phyloP scores from a whole-genome alignment of 2,329 filamentous ascomycete genomes.

The Fonsecaea monophora region DNA sequence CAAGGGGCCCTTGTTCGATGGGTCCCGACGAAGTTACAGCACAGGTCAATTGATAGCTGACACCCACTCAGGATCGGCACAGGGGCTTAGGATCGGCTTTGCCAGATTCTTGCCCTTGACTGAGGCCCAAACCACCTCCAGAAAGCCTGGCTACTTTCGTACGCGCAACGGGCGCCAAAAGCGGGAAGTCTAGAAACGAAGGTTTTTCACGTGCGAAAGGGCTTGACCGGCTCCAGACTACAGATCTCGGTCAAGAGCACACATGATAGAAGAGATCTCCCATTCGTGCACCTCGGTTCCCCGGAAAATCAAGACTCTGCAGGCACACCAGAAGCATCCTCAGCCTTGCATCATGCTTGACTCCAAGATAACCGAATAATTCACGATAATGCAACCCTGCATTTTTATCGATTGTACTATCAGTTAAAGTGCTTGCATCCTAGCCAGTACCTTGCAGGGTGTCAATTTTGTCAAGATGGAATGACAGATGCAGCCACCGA shows the following conservation, averaged over 20 bases:
- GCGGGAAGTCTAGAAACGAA: constrained; percentile 27
- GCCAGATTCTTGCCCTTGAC: constrained; percentile 15
- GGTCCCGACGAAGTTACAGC: constrained; percentile 15
- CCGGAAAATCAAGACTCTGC: not conserved
- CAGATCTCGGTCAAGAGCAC: constrained; percentile 4
- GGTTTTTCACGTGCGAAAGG: constrained; percentile 25
- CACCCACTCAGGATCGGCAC: constrained; percentile 19
- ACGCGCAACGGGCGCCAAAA: constrained; percentile 19
- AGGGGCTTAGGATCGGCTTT: constrained; percentile 10
- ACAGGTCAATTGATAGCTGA: constrained; percentile 19
- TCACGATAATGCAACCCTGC: constrained; percentile 26
- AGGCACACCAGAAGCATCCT: not conserved
- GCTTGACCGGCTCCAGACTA: constrained; percentile 20
- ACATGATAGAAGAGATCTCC: constrained; percentile 5
- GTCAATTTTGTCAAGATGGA: constrained; percentile 19
- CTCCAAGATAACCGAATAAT: constrained; percentile 9
- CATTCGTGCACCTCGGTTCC: constrained; percentile 7
- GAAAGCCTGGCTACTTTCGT: constrained; percentile 20
- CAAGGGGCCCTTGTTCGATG: constrained; percentile 32
- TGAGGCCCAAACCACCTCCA: not conserved
- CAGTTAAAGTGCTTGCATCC: constrained; percentile 36
- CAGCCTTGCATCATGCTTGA: constrained; percentile 24
- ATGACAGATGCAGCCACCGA: constrained; percentile 11
- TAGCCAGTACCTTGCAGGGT: constrained; percentile 8
- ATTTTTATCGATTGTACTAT: constrained; percentile 16